Percentiles rank a stretch among this genome's conserved stretches.
These are phyloP conservation scores for Leptodermis oblonga DNA, from an alignment of 257 asterid species.

Conservation along the genomic window DNA sequence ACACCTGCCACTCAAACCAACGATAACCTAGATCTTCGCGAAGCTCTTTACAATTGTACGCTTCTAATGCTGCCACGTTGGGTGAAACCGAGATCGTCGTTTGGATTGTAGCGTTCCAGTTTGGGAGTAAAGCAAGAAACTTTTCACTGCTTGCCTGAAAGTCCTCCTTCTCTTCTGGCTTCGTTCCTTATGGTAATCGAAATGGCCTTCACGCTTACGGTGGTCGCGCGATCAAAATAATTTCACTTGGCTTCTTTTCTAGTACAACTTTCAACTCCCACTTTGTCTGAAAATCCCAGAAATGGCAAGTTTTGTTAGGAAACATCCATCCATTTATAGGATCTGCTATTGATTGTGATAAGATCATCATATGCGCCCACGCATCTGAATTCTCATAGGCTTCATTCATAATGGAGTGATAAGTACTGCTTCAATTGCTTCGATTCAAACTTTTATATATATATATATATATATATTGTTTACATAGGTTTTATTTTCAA, in stretches of 20 bases:
- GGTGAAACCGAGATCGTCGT: not conserved
- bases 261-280: not conserved
- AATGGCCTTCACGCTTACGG: not conserved
- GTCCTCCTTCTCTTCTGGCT: not conserved
- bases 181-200: not conserved
- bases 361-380: not conserved
- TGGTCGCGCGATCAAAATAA: no score
- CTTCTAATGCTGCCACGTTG: slow-evolving; percentile 9
- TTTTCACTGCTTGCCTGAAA: not conserved
- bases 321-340: no score
- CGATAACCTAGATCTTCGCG: not conserved
- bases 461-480: no score
- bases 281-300: not conserved
- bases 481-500: no score
- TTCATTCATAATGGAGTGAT: no score
- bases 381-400: not conserved
- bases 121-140: slow-evolving; percentile 10
- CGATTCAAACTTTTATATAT: no score
- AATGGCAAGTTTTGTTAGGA: slow-evolving; percentile 2
- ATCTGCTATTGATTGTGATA: not conserved
- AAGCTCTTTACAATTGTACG: not conserved
- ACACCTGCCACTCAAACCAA: slow-evolving; percentile 22
- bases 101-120: not conserved
- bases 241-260: not conserved
- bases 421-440: no score